Base-by-base conservation (phyloP, 1,284 basidiomycete species). In the Paramarasmius palmivorus region DNA sequence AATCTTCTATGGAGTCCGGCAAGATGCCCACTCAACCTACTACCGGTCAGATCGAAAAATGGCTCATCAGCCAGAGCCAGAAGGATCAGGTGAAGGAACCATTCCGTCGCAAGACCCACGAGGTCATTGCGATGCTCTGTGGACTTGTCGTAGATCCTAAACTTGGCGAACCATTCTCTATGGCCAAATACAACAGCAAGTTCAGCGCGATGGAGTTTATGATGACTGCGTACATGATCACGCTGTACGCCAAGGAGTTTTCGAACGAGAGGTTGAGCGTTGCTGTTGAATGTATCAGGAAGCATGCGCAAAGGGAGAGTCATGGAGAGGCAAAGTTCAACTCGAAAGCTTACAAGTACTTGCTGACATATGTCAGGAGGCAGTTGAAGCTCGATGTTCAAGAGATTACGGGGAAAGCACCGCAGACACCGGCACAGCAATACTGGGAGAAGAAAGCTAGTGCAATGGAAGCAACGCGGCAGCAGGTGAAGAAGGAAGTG, bases 1-100 rank as follows among this genome's bases (percentile, higher is more conserved):
- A 66, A 10, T 26, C 32, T 12, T 25, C 32, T 6, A 56, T 59
- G 12, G 58, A 65, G 17, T 62, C 67, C 26, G 20, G 7, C 9
- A 44, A 19, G 25, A 45, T 47, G 32, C 45, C 37, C 15, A 36
- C 38, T 7, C 23, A 50, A 15, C 47, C 53, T 4, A 25, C 38
- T 14, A n/a, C 41, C 26, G 41, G 37, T n/a, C 29, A 45, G 23
- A 19, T 57, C 20, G 49, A 54, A 10, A 32, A 9, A 2, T 54
- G 48, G 53, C 39, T 57, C 5, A 52, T 20, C 19, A 19, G 19
- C 5, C 4, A 49, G 2, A 20, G 20, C 35, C 25, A 54, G 23
- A 37, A 50, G 25, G 38, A 29, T 14, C 5, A 12, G 4, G 25
- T 52, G 15, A 34, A 41, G 8, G 7, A 9, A 1, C 7, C 15